Percentiles rank a stretch among this genome's conserved stretches.
phyloP scores from a whole-genome alignment of 495 filamentous ascomycete species.

The Xylaria telfairii region DNA sequence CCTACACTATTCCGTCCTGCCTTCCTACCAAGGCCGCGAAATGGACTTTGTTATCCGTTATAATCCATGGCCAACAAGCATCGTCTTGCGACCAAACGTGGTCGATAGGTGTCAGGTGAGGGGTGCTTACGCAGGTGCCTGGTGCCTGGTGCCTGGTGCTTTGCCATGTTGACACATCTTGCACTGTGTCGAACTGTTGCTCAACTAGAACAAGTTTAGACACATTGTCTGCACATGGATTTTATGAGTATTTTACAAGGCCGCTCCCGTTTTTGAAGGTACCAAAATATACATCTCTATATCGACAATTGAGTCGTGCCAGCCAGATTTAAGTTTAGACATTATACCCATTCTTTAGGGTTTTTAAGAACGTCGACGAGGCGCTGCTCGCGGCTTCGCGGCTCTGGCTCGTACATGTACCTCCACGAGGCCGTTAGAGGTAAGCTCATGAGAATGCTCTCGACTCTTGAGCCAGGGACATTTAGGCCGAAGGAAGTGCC shows the following conservation, averaged over 20 bases:
- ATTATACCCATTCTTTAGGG: conserved; percentile 88
- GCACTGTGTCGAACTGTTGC: neutral
- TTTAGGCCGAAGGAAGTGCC: conserved; percentile 94
- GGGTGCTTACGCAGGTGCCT: conserved; percentile 1
- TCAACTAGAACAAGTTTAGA: neutral
- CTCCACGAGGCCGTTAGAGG: conserved; percentile 92
- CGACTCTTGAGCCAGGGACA: conserved; percentile 87
- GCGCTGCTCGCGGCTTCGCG: conserved; percentile 73
- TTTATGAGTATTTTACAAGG: neutral
- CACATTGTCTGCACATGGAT: conserved; percentile 8
- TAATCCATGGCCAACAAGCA: neutral
- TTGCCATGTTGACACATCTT: neutral
- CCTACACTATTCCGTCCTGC: neutral
- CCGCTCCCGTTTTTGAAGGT: neutral
- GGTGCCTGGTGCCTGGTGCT: conserved; percentile 13
- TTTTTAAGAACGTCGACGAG: conserved; percentile 83
- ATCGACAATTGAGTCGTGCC: neutral
- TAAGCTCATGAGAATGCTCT: conserved; percentile 97
- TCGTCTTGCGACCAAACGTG: neutral
- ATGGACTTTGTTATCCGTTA: neutral
- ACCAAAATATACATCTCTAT: conserved; percentile 11
- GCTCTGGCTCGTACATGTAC: conserved; percentile 89
- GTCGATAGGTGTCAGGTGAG: neutral
- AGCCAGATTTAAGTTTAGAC: neutral
- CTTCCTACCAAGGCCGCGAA: neutral